Base-by-base conservation (phyloP, 2,329 filamentous ascomycete genomes). In the Neurospora sp. region DNA sequence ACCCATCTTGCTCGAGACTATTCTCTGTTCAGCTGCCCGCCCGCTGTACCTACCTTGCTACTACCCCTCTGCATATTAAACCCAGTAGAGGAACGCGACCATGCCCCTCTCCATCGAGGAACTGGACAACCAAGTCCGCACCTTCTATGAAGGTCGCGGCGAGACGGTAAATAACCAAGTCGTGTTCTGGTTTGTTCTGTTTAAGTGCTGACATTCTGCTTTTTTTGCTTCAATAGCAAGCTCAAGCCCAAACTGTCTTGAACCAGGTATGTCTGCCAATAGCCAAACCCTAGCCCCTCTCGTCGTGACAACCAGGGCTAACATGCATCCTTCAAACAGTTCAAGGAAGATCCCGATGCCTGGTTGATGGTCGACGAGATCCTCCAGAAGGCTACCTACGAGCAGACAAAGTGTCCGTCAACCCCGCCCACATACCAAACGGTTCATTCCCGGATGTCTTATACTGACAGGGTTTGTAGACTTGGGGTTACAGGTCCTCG, bases 331-430 rank as follows among this genome's bases (percentile, higher is more conserved):
- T 33, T 73, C 23, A 69, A 73, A 65, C 73, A 98, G 92, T 99
- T 99, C 87, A 98, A 98, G 82, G 96, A 98, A 84, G 97, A 98
- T 78, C 94, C 95, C 70, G 96, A 99, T 84, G 91, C 96, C 71
- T 99, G 96, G 96, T 88, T 98, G 74, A 88, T 97, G 80, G 96
- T 98, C 77, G 96, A 97, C 80, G 94, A 97, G 83, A 97, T 99
- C 78, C 88, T 99, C 73, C 91, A 95, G 81, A 92, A 97, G 81
- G 92, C 96, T 74, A 91, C 91, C 80, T 97, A 97, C 80, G 89
- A 93, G 69, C 93, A 98, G 82, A 99, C 96, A 72, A 99, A 99
- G 85, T 99, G 93, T 94, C 84, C 78, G 90, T 84, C 75, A 66
- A 72, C 70, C 41, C 67, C 62, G 52, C 68, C 71, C 70, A 66